Evolutionary conservation across 2,329 filamentous ascomycete species (phyloP), one percentile per base, ranked within the genome.

Genomic region (Paracoccidioides brasiliensis): DNA sequence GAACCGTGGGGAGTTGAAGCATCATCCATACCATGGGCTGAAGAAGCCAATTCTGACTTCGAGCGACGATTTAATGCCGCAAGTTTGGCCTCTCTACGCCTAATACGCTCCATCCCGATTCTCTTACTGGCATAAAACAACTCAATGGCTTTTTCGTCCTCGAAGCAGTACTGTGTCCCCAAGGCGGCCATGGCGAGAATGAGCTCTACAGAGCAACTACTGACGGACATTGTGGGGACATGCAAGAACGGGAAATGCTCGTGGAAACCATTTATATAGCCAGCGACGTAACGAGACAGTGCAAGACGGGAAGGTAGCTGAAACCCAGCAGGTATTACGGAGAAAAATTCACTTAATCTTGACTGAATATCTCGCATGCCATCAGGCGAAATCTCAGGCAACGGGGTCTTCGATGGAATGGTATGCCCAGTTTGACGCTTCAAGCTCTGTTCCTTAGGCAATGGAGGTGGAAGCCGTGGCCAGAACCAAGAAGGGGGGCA

Each of bases 61-160:
- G 73, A 70, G 12, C 60, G 62, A 0, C 64, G 63, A 54, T 70
- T 69, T 42, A 66, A 67, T 48, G 68, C 66, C 15, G 69, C 67
- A 56, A 76, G 66, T 44, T 72, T 74, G 52, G 74, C 73, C 59
- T 79, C 76, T 56, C 75, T 69, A 56, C 74, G 70, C 44, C 74
- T 72, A 38, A 80, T 75, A n/a, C 78, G 74, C 60, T 79, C 73
- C 0, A 74, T 69, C 33, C 80, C 70, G 38, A 83, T 76, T 10
- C 76, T 72, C 60, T 78, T 79, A 10, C 78, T 77, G 9, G 77
- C 76, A 63, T 79, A 76, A 62, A 81, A 82, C 3, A 82, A 70
- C 49, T 80, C 75, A 40, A 80, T 77, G 0, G 77, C 78, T 52
- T 76, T 68, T 56, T 66, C 72, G 55, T 75, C 74, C 61, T 76